Evolutionary conservation across 2,329 filamentous ascomycete species (phyloP).

Genomic region (Diaporthe citriasiana): DNA sequence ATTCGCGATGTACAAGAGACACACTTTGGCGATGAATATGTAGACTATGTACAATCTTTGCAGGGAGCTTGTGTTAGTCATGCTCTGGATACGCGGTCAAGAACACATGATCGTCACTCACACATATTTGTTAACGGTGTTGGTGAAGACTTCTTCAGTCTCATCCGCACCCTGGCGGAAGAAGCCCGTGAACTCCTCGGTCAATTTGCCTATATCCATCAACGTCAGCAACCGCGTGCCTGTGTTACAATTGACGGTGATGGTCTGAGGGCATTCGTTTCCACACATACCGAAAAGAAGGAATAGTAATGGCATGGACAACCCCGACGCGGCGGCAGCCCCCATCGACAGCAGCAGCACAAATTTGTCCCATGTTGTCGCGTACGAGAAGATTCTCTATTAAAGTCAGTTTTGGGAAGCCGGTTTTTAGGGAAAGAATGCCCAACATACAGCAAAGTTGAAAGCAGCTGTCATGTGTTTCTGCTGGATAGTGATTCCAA

Average conservation of each 20-base stretch:
- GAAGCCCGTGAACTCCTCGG: constrained; percentile 51
- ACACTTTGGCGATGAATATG: constrained; percentile 76
- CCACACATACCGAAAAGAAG: constrained; percentile 68
- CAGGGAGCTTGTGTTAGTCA: constrained; percentile 54
- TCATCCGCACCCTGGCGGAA: constrained; percentile 45
- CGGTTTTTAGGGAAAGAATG: fast-evolving
- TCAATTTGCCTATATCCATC: constrained; percentile 46
- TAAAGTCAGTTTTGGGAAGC: not conserved
- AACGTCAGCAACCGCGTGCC: not conserved
- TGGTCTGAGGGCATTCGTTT: fast-evolving
- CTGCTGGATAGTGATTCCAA: constrained; percentile 13
- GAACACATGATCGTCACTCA: constrained; percentile 37
- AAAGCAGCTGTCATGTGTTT: constrained; percentile 23
- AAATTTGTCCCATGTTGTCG: constrained; percentile 64
- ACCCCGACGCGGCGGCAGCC: constrained; percentile 66
- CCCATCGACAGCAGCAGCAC: constrained; percentile 62
- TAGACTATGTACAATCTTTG: constrained; percentile 75
- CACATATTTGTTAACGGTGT: constrained; percentile 50
- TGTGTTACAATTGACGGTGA: constrained; percentile 51
- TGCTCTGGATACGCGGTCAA: constrained; percentile 8
- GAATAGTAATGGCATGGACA: constrained; percentile 72
- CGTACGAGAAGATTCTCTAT: constrained; percentile 65
- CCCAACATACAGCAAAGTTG: constrained; percentile 2
- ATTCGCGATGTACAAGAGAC: constrained; percentile 66
- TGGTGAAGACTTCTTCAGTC: constrained; percentile 48